Conservation (phyloP, 306 rosid genomes). For the Quercus alba region DNA sequence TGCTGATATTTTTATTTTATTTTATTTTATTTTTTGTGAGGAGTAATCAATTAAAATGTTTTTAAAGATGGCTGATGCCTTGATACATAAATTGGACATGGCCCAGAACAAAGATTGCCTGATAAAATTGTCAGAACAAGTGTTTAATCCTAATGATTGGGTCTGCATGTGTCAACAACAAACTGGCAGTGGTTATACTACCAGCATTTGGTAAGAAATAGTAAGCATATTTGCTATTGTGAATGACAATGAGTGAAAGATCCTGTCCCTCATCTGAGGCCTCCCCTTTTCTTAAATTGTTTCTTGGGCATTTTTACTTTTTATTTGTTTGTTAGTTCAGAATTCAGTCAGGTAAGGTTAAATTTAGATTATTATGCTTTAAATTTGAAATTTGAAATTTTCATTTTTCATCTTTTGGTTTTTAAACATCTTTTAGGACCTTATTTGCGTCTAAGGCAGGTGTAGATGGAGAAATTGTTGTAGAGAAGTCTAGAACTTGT, state of each 20-base stretch:
- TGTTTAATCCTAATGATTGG: neutral
- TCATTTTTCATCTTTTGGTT: neutral
- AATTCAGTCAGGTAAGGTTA: neutral
- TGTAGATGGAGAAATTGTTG: constrained; percentile 78
- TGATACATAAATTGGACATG: neutral
- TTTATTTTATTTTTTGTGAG: too few relatives aligned
- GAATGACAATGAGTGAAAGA: neutral
- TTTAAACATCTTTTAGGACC: neutral
- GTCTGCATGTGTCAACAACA: neutral
- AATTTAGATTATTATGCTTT: neutral
- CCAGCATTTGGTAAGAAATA: neutral
- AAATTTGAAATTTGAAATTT: too few relatives aligned
- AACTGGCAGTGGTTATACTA: neutral
- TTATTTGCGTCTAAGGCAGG: constrained; percentile 67
- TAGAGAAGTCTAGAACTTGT: constrained; percentile 60
- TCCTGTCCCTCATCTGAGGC: neutral
- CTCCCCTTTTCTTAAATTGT: neutral
- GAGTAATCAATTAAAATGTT: too few relatives aligned
- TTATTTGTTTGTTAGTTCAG: too few relatives aligned
- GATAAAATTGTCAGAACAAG: neutral
- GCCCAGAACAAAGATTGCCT: neutral
- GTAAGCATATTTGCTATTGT: neutral
- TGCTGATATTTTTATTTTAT: too few relatives aligned
- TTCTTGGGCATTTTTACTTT: neutral
- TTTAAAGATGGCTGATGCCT: too few relatives aligned